Percentiles rank a stretch among this genome's conserved stretches.
Evolutionary conservation across 177 flowering plant species (phyloP).

Genomic region (Telopea speciosissima): DNA sequence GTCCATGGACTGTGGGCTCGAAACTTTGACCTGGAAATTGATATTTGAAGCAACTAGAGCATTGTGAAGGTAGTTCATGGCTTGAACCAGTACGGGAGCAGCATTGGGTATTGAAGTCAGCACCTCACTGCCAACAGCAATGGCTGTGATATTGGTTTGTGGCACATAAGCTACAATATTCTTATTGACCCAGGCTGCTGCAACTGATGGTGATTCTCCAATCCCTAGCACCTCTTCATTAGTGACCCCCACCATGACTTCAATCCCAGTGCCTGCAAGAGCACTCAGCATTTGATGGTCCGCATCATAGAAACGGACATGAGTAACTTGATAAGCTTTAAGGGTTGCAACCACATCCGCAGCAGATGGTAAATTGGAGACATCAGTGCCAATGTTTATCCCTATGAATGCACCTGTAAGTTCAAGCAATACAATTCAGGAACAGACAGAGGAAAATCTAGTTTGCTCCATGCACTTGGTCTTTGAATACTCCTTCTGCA

Average conservation of each 20-base stretch:
- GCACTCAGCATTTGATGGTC: slow-evolving; percentile 67
- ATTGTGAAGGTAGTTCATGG: slow-evolving; percentile 70
- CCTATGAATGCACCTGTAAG: slow-evolving; percentile 49
- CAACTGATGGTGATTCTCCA: slow-evolving; percentile 57
- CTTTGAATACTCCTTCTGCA: not conserved
- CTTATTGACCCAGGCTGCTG: slow-evolving; percentile 78
- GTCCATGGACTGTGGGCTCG: slow-evolving; percentile 79
- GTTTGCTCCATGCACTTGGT: not conserved
- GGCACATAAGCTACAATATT: slow-evolving; percentile 72
- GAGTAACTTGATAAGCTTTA: slow-evolving; percentile 54
- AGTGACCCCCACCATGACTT: slow-evolving; percentile 72
- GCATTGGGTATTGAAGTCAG: slow-evolving; percentile 72
- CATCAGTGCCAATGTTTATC: slow-evolving; percentile 68
- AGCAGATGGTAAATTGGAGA: slow-evolving; percentile 58
- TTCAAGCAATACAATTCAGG: not conserved
- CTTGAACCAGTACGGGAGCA: slow-evolving; percentile 58
- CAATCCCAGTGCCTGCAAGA: slow-evolving; percentile 63
- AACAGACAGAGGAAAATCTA: not conserved
- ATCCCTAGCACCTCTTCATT: slow-evolving; percentile 71
- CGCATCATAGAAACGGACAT: slow-evolving; percentile 75
- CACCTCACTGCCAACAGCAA: slow-evolving; percentile 88
- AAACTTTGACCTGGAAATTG: slow-evolving; percentile 68
- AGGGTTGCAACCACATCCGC: slow-evolving; percentile 51
- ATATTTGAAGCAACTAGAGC: slow-evolving; percentile 83
- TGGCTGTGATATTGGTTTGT: slow-evolving; percentile 75